These are phyloP conservation scores for Colletotrichum brevisporum DNA, from an alignment of 2,329 filamentous ascomycete genomes.

Conservation along the genomic window DNA sequence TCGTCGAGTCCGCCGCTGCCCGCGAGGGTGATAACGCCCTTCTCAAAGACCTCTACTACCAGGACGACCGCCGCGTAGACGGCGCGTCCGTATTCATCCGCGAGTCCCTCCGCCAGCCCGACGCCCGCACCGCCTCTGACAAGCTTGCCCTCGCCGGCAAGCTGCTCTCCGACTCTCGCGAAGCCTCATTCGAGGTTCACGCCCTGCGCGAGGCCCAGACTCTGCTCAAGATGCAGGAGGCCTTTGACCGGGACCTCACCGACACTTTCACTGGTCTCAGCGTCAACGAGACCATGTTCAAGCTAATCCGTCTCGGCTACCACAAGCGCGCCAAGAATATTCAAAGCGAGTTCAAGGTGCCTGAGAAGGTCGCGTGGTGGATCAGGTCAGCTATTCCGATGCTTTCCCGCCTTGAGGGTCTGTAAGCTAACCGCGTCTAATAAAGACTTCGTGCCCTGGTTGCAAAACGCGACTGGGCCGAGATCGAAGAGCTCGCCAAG, in stretches of 20 bases:
- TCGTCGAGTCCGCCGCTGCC: conserved; percentile 86
- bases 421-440: conserved; percentile 6
- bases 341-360: conserved; percentile 91
- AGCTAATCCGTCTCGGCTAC: conserved; percentile 86
- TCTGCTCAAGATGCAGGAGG: conserved; percentile 87
- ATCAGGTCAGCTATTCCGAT: conserved; percentile 63
- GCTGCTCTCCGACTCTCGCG: conserved; percentile 86
- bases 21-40: conserved; percentile 81
- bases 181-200: conserved; percentile 80
- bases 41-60: conserved; percentile 96
- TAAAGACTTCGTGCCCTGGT: conserved; percentile 86
- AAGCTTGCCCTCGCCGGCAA: conserved; percentile 91
- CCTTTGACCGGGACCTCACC: conserved; percentile 86
- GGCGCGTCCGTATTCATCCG: conserved; percentile 89
- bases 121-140: conserved; percentile 79
- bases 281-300: conserved; percentile 93
- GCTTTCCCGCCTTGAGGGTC: neutral
- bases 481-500: conserved; percentile 88
- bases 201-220: conserved; percentile 84
- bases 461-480: conserved; percentile 90
- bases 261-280: conserved; percentile 85
- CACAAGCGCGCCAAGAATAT: conserved; percentile 89
- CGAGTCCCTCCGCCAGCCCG: conserved; percentile 83
- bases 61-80: conserved; percentile 91
- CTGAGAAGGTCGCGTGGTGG: conserved; percentile 94